Conservation (phyloP, 2,329 filamentous ascomycete species). For the Ophiostoma novo-ulmi region DNA sequence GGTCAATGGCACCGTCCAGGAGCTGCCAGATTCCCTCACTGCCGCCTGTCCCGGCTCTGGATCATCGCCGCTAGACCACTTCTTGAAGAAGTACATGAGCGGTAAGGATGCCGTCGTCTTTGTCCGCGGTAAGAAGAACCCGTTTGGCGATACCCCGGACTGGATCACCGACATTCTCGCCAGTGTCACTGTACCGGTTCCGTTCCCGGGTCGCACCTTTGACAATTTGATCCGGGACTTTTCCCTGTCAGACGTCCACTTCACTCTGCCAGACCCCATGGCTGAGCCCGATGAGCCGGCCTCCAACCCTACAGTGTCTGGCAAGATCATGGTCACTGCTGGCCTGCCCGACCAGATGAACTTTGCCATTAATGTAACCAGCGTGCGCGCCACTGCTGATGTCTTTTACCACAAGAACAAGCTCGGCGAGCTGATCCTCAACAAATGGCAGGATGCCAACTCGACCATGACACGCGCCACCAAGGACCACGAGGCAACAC, state of each 20-base stretch:
- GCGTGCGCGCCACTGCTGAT: conserved; percentile 70
- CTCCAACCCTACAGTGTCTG: conserved; percentile 73
- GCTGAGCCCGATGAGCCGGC: conserved; percentile 70
- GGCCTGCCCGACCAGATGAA: conserved; percentile 80
- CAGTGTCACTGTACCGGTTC: conserved; percentile 76
- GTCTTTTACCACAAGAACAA: conserved; percentile 73
- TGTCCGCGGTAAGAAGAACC: conserved; percentile 69
- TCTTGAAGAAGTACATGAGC: conserved; percentile 76
- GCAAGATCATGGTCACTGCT: conserved; percentile 73
- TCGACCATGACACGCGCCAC: conserved; percentile 63
- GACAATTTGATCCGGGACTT: conserved; percentile 84
- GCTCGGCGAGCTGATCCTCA: conserved; percentile 73
- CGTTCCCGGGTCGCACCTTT: conserved; percentile 75
- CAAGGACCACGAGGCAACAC: conserved; percentile 52
- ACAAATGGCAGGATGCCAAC: conserved; percentile 77
- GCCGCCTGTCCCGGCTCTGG: conserved; percentile 68
- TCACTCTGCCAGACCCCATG: conserved; percentile 74
- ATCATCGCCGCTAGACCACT: conserved; percentile 75
- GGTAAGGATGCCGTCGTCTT: conserved; percentile 75
- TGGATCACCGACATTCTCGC: conserved; percentile 80
- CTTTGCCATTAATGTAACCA: conserved; percentile 71
- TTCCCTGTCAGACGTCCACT: conserved; percentile 77
- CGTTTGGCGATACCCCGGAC: conserved; percentile 62
- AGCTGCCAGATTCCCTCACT: conserved; percentile 69
- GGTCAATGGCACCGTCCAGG: conserved; percentile 64